Conservation (phyloP, 1,139 yeast genomes). For the Suhomyces atakaporum region DNA sequence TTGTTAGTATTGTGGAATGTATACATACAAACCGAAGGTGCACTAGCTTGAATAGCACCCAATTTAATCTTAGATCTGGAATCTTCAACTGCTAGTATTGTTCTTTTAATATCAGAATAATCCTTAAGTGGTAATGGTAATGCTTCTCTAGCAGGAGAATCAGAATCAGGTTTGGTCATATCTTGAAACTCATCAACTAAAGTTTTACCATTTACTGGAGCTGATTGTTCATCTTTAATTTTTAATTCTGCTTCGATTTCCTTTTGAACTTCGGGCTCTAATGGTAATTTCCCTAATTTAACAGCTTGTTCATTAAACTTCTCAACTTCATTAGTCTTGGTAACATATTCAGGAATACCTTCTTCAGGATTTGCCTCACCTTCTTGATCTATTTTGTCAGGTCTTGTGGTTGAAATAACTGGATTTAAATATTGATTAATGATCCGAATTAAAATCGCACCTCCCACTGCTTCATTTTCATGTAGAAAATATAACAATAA, state of each 20-base stretch:
- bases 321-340: conserved; percentile 51
- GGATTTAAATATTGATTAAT: conserved; percentile 86
- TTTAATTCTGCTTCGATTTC: conserved; percentile 85
- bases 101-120: conserved; percentile 74
- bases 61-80: conserved; percentile 72
- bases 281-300: conserved; percentile 78
- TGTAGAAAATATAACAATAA: conserved; percentile 81
- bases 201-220: conserved; percentile 41
- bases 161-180: conserved; percentile 50
- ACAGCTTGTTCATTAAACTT: conserved; percentile 72
- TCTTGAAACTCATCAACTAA: conserved; percentile 52
- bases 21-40: conserved; percentile 97
- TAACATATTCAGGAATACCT: conserved; percentile 63
- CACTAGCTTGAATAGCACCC: conserved; percentile 64
- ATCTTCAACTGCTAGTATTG: conserved; percentile 78
- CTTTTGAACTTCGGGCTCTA: conserved; percentile 79
- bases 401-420: conserved; percentile 51
- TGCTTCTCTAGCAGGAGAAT: conserved; percentile 72
- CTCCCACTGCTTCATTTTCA: conserved; percentile 92
- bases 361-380: conserved; percentile 59
- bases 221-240: conserved; percentile 63
- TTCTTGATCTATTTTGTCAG: conserved; percentile 46
- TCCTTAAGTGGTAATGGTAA: conserved; percentile 87
- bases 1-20: conserved; percentile 95
- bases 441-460: conserved; percentile 79